Base-by-base conservation (phyloP, 352 stramenopile species). In the Saprolegnia diclina region DNA sequence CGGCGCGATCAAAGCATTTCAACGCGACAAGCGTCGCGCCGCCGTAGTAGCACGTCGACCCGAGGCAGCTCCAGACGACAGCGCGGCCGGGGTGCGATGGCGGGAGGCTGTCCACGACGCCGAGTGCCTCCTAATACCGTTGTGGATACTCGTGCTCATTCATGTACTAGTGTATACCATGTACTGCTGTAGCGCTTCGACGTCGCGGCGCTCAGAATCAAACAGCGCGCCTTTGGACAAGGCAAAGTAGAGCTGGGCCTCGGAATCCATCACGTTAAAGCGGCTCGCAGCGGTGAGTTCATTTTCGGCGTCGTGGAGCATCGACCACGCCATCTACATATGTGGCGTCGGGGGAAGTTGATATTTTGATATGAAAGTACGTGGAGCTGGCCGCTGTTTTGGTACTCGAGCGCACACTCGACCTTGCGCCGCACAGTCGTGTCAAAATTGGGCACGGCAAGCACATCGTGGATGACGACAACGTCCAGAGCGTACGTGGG, bases 321-420 rank as follows among this genome's bases (percentile, higher is more conserved):
- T 67, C 5, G 74, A 78, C 11, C 88, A 64, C 16, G 83, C 83
- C 81, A 90, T 88, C 81, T 91, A 71, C 18, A 65, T 35, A 48
- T 14, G 42, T 7, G 42, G 42, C 18, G 42, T 48, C 42, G 42
- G 1, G 7, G 42, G 42, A n/a, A 7, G 7, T 48, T 3, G 42
- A 14, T 24, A 62, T 62, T 38, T n/a, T n/a, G n/a, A n/a, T 2
- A 35, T 2, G 14, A 7, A 4, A 19, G 26, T 73, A 91, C 83
- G 35, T 90, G 76, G 63, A 75, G 87, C 61, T 90, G 83, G 5
- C 64, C 72, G 50, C 74, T 76, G 63, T 90, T 91, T 62, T 91
- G 83, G 56, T 83, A 88, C 24, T 81, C 83, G 54, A 91, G 69
- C 0, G 76, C 77, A 56, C 74, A 76, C 67, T 89, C 79, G 16